phyloP scores from a whole-genome alignment of 2,329 filamentous ascomycete genomes.

The Colletotrichum eleusines region DNA sequence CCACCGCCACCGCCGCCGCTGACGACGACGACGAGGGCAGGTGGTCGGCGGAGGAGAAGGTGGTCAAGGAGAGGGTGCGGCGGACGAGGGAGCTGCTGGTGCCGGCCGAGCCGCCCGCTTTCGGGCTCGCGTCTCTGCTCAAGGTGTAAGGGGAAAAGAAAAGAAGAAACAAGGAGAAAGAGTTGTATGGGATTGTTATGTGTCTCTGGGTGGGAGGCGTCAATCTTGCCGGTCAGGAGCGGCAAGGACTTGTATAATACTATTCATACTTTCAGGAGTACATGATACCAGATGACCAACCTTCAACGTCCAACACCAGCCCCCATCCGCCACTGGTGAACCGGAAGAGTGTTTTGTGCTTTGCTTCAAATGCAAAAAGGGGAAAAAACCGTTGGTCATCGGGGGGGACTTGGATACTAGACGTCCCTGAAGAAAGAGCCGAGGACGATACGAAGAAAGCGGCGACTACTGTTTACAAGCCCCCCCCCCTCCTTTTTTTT shows the following conservation, averaged over 20 bases:
- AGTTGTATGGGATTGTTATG: too few relatives aligned
- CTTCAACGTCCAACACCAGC: too few relatives aligned
- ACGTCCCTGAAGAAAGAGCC: background rate
- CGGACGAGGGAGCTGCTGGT: constrained; percentile 66
- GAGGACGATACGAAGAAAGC: background rate
- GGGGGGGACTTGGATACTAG: background rate
- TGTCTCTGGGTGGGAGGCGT: background rate
- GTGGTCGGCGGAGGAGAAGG: constrained; percentile 67
- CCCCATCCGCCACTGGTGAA: too few relatives aligned
- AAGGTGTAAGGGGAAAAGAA: constrained; percentile 50
- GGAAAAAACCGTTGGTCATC: background rate
- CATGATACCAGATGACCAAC: constrained; percentile 15
- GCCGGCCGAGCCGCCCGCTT: constrained; percentile 55
- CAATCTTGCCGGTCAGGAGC: background rate
- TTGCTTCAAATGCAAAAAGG: background rate
- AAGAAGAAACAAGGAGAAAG: too few relatives aligned
- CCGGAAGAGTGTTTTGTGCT: background rate
- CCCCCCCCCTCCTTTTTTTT: too few relatives aligned
- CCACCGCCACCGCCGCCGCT: too few relatives aligned
- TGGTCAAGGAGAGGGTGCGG: constrained; percentile 64
- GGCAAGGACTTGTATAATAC: background rate
- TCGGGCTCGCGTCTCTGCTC: constrained; percentile 54
- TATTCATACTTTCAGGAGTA: background rate
- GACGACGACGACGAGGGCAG: constrained; percentile 51
- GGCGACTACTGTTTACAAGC: background rate